A percentile compares a stretch with the other conserved stretches of the same genome.
phyloP scores from a whole-genome alignment of 2,329 filamentous ascomycete species.

The Paramyrothecium sp. region DNA sequence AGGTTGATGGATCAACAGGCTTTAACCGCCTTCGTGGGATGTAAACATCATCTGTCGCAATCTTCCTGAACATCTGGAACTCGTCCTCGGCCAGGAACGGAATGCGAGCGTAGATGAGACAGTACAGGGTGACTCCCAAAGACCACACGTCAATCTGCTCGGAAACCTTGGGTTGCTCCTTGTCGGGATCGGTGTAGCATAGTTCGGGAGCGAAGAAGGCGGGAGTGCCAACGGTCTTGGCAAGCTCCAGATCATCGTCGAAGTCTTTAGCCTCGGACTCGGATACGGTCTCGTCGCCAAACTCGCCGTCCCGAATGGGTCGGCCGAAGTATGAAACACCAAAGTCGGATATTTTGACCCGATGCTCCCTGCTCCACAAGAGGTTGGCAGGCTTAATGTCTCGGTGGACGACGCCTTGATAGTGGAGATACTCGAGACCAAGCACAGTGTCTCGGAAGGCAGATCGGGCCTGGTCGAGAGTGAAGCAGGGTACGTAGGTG shows the following conservation, averaged over 20 bases:
- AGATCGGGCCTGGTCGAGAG: constrained; percentile 75
- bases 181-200: constrained; percentile 79
- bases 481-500: constrained; percentile 91
- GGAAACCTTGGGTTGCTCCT: constrained; percentile 73
- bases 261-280: constrained; percentile 84
- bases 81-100: constrained; percentile 92
- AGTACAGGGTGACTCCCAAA: constrained; percentile 92
- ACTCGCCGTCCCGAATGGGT: constrained; percentile 77
- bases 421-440: constrained; percentile 90
- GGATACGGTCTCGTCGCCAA: constrained; percentile 66
- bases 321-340: constrained; percentile 96
- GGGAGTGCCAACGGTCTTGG: constrained; percentile 95
- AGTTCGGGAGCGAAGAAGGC: constrained; percentile 97
- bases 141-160: constrained; percentile 98
- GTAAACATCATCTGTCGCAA: constrained; percentile 89
- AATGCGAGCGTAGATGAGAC: constrained; percentile 88
- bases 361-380: constrained; percentile 78
- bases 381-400: constrained; percentile 91
- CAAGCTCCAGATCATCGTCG: constrained; percentile 92
- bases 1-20: constrained; percentile 64
- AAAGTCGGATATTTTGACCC: constrained; percentile 98
- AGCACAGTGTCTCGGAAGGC: constrained; percentile 92
- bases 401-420: constrained; percentile 79
- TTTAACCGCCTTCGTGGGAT: constrained; percentile 81
- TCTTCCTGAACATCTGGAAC: constrained; percentile 86